Evolutionary conservation across 176 grass and related monocot species (phyloP).

Genomic region (Avena eriantha): DNA sequence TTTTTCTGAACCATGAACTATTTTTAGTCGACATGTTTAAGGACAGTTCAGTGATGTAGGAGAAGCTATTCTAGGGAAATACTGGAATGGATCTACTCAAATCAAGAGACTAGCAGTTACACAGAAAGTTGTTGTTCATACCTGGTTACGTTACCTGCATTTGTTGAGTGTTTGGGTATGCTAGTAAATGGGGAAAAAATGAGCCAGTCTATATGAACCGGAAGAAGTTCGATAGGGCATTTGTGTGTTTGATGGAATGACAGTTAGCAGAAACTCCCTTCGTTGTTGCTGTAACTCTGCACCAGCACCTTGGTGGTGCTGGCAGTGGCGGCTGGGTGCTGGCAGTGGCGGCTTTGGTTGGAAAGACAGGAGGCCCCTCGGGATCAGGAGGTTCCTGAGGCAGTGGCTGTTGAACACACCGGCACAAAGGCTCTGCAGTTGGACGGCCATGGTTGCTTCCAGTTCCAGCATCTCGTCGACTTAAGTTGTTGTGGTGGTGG

Average conservation of each 20-base stretch:
- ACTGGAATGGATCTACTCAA: neutral
- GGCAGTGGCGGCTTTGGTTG: neutral
- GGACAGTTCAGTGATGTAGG: neutral
- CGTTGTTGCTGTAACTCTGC: neutral
- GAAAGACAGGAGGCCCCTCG: too few relatives aligned
- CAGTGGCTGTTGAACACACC: too few relatives aligned
- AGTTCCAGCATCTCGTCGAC: too few relatives aligned
- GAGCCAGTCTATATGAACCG: neutral
- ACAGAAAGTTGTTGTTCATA: neutral
- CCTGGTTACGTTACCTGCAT: neutral
- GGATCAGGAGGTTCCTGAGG: neutral
- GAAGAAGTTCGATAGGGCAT: neutral
- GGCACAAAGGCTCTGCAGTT: too few relatives aligned
- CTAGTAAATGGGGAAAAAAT: neutral
- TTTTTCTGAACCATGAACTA: neutral
- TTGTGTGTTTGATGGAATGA: neutral
- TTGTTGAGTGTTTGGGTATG: neutral
- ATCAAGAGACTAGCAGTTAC: neutral
- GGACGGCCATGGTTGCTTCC: too few relatives aligned
- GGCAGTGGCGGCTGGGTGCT: neutral
- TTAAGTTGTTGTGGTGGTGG: too few relatives aligned
- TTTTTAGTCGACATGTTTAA: neutral
- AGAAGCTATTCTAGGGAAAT: neutral
- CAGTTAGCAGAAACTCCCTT: neutral
- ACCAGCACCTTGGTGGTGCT: neutral